phyloP scores from a whole-genome alignment of 768 basidiomycete species.

The Serendipita vermifera region DNA sequence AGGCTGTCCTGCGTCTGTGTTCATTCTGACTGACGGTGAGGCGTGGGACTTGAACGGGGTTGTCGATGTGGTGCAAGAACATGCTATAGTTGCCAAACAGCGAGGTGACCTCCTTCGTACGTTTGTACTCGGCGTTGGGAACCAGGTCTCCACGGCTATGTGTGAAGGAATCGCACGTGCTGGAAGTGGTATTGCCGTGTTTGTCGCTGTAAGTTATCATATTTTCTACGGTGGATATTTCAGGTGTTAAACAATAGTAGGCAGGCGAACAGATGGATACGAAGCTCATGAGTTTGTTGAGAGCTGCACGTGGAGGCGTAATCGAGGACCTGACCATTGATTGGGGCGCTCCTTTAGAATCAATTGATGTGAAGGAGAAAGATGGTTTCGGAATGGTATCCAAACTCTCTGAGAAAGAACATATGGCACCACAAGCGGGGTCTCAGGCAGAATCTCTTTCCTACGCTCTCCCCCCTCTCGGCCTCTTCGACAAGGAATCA shows the following conservation, averaged over 20 bases:
- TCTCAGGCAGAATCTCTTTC: no score
- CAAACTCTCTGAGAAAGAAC: not conserved
- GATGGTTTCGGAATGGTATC: conserved; percentile 14
- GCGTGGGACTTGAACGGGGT: conserved; percentile 14
- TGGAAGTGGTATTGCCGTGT: conserved; percentile 39
- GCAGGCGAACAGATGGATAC: conserved; percentile 34
- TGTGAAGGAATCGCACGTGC: conserved; percentile 41
- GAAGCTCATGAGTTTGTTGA: conserved; percentile 38
- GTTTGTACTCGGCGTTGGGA: conserved; percentile 48
- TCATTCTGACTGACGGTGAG: conserved; percentile 48
- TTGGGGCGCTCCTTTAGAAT: conserved; percentile 31
- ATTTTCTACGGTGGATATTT: conserved; percentile 11
- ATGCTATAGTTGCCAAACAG: not conserved
- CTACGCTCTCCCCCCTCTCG: not conserved
- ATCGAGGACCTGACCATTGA: conserved; percentile 36
- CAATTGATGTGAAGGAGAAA: not conserved
- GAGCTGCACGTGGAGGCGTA: conserved; percentile 36
- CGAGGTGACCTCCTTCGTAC: conserved; percentile 27
- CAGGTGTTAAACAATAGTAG: no score
- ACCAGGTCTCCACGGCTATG: conserved; percentile 35
- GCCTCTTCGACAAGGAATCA: not conserved
- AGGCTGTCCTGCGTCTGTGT: conserved; percentile 40
- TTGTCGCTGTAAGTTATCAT: no score
- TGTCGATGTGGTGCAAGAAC: not conserved
- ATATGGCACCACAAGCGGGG: not conserved